These are phyloP conservation scores for Trematosphaeria pertusa DNA, from an alignment of 2,329 filamentous ascomycete species.

Conservation along the genomic window DNA sequence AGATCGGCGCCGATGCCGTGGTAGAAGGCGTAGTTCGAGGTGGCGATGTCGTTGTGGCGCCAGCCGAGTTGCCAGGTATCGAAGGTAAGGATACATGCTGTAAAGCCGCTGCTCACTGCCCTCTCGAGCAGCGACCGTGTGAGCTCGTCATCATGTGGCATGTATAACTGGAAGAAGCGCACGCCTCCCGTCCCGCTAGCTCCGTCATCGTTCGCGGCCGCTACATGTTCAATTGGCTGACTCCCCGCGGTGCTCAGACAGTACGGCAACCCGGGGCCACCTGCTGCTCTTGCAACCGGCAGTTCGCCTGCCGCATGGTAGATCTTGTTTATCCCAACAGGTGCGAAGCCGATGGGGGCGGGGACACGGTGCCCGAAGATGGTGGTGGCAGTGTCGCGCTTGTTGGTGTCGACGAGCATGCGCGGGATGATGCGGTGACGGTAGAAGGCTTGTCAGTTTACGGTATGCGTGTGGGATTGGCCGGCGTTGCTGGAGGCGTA, in stretches of 20 bases:
- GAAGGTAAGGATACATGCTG: conserved; percentile 65
- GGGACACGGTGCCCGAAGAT: conserved; percentile 67
- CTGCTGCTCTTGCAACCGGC: conserved; percentile 65
- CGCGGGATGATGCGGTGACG: conserved; percentile 68
- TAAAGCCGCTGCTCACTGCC: conserved; percentile 62
- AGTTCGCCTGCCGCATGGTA: conserved; percentile 66
- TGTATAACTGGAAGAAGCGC: conserved; percentile 70
- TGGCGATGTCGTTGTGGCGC: conserved; percentile 65
- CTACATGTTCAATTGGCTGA: conserved; percentile 65
- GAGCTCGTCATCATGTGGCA: conserved; percentile 68
- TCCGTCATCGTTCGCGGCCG: conserved; percentile 58
- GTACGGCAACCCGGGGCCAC: conserved; percentile 66
- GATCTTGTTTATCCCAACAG: conserved; percentile 71
- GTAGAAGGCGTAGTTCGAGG: conserved; percentile 69
- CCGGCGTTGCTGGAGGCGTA: conserved; percentile 66
- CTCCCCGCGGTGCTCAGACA: conserved; percentile 65
- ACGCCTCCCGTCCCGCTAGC: conserved; percentile 31
- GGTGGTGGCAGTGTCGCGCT: conserved; percentile 62
- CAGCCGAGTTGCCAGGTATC: conserved; percentile 71
- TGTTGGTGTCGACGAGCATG: conserved; percentile 66
- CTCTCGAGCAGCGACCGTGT: conserved; percentile 63
- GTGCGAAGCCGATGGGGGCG: conserved; percentile 69
- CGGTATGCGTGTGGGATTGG: conserved; percentile 59
- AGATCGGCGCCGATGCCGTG: conserved; percentile 65
- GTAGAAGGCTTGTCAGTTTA: conserved; percentile 70